phyloP scores from a whole-genome alignment of 345 rosid genomes.

The Kernera saxatilis region DNA sequence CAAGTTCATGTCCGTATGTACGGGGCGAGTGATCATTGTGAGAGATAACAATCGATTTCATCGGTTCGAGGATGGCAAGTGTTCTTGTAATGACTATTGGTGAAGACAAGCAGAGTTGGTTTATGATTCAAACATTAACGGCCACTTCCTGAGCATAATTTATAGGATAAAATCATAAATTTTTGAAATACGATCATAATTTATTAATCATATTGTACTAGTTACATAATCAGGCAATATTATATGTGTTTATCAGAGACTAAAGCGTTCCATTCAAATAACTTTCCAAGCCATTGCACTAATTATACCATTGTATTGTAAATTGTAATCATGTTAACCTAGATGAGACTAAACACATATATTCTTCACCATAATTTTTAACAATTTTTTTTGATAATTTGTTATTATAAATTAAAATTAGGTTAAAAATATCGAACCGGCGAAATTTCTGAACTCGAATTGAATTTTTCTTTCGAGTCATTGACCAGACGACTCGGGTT shows the following conservation, averaged over 20 bases:
- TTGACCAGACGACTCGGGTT: neutral
- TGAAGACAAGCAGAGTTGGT: conserved; percentile 28
- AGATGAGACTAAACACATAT: too few relatives aligned
- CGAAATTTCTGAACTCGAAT: neutral
- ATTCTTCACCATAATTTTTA: too few relatives aligned
- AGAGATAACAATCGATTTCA: conserved; percentile 86
- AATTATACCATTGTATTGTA: too few relatives aligned
- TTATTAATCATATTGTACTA: neutral
- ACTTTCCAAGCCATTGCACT: too few relatives aligned
- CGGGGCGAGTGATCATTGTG: conserved; percentile 70
- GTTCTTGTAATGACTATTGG: conserved; percentile 94
- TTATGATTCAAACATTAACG: neutral
- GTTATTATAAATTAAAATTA: neutral
- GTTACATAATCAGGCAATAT: neutral
- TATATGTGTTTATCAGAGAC: too few relatives aligned
- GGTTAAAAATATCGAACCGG: neutral
- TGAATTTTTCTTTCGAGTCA: neutral
- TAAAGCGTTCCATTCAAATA: too few relatives aligned
- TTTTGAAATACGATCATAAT: neutral
- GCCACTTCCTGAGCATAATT: neutral
- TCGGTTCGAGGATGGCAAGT: conserved; percentile 72
- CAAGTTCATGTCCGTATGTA: conserved; percentile 72
- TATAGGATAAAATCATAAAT: neutral
- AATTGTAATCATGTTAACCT: too few relatives aligned
- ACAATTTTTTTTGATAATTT: too few relatives aligned